phyloP scores from a whole-genome alignment of 73 alveolate genomes.

The Paramecium sonneborni region DNA sequence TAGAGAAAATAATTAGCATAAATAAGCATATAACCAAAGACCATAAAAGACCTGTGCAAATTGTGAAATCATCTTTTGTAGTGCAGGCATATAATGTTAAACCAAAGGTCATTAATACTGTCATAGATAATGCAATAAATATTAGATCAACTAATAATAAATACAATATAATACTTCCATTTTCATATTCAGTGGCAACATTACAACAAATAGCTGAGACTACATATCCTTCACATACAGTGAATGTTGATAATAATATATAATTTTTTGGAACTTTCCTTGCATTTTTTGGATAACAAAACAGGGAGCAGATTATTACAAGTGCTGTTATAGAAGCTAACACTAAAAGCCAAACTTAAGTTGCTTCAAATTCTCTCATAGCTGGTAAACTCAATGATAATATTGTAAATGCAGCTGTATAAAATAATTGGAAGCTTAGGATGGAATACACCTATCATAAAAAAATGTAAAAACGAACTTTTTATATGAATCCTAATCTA shows the following conservation, averaged over 20 bases:
- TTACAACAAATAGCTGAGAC: conserved; percentile 62
- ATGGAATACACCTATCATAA: conserved; percentile 75
- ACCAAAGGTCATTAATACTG: conserved; percentile 82
- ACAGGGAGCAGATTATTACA: background rate
- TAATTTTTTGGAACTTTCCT: conserved; percentile 88
- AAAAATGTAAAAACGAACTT: conserved; percentile 69
- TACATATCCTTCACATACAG: conserved; percentile 85
- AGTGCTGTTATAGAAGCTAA: background rate
- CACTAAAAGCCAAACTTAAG: background rate
- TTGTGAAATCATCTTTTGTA: conserved; percentile 88
- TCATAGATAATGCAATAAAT: conserved; percentile 84
- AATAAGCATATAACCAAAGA: conserved; percentile 66
- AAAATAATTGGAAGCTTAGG: conserved; percentile 72
- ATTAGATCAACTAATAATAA: conserved; percentile 61
- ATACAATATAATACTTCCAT: background rate
- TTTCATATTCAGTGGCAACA: background rate
- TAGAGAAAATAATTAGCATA: conserved; percentile 65
- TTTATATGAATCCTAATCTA: conserved; percentile 84
- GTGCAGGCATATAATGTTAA: conserved; percentile 88
- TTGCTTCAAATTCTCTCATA: background rate
- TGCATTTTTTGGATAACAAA: conserved; percentile 48
- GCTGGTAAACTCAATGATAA: background rate
- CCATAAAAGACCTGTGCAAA: conserved; percentile 72
- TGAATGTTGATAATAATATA: conserved; percentile 81
- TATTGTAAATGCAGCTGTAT: conserved; percentile 59